Evolutionary conservation across 2,329 filamentous ascomycete species (phyloP).

Genomic region (Pseudocercospora musae): DNA sequence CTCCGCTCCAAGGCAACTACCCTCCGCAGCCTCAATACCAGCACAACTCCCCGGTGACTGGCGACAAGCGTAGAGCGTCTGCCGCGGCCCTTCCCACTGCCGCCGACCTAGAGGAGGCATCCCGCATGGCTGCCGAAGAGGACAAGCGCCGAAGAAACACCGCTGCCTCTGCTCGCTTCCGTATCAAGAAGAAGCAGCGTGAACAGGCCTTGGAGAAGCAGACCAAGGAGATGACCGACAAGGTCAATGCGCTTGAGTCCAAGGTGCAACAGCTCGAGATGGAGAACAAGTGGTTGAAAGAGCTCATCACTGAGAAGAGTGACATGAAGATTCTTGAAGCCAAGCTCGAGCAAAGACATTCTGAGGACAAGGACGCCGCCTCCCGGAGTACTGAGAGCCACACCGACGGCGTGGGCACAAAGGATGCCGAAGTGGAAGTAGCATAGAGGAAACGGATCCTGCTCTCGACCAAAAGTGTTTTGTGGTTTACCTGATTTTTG

Average conservation of each 20-base stretch:
- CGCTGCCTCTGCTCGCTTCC: slow-evolving; percentile 25
- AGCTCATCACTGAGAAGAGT: slow-evolving; percentile 51
- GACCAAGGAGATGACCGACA: slow-evolving; percentile 51
- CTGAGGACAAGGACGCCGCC: slow-evolving; percentile 25
- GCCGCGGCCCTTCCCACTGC: slow-evolving; percentile 32
- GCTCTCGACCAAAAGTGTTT: not conserved
- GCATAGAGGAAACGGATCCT: slow-evolving; percentile 7
- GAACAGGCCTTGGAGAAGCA: slow-evolving; percentile 52
- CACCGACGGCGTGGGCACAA: slow-evolving; percentile 34
- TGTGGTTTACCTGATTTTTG: not conserved
- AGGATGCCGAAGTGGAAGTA: slow-evolving; percentile 7
- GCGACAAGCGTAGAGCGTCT: slow-evolving; percentile 49
- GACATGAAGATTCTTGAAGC: slow-evolving; percentile 31
- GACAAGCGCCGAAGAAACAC: slow-evolving; percentile 43
- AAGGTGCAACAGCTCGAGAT: slow-evolving; percentile 51
- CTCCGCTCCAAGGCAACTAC: slow-evolving; percentile 30
- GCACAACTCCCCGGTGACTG: slow-evolving; percentile 24
- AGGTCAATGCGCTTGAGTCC: slow-evolving; percentile 44
- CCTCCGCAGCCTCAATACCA: slow-evolving; percentile 27
- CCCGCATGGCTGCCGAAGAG: slow-evolving; percentile 49
- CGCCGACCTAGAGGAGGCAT: slow-evolving; percentile 44
- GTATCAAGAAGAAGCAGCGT: slow-evolving; percentile 55
- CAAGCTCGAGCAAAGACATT: slow-evolving; percentile 19
- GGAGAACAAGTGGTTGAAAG: slow-evolving; percentile 53
- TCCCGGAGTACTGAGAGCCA: slow-evolving; percentile 31